These are phyloP conservation scores for Omphalotus guepiniiformis DNA, from an alignment of 768 basidiomycete species.

Conservation along the genomic window DNA sequence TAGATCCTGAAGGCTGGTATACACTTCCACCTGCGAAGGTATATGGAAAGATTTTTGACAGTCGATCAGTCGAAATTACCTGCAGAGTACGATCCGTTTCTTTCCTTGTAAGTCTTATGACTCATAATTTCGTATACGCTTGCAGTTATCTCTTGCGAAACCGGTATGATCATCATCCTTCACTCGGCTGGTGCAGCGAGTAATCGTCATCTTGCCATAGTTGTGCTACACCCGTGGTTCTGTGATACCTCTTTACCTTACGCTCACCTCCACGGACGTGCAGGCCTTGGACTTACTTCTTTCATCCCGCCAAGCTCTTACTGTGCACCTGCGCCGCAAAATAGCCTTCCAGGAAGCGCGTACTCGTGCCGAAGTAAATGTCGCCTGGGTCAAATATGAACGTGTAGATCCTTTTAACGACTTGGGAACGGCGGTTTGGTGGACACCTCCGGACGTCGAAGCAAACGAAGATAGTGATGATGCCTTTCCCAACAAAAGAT, in stretches of 20 bases:
- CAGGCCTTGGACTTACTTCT: conserved; percentile 34
- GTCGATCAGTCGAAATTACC: conserved; percentile 24
- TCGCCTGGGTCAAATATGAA: conserved; percentile 13
- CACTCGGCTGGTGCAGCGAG: too few species aligned
- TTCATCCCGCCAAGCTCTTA: conserved; percentile 27
- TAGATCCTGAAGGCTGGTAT: conserved; percentile 39
- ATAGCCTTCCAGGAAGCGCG: conserved; percentile 4
- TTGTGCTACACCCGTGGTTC: conserved; percentile 39
- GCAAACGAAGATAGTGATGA: conserved; percentile 1
- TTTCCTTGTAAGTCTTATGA: background rate
- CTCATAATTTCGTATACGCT: background rate
- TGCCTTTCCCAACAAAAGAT: conserved; percentile 7
- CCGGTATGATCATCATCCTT: conserved; percentile 22
- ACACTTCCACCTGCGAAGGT: conserved; percentile 21
- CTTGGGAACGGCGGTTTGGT: conserved; percentile 30
- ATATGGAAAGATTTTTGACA: conserved; percentile 25
- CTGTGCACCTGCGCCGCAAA: conserved; percentile 25
- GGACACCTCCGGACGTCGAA: conserved; percentile 20
- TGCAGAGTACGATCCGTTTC: conserved; percentile 29
- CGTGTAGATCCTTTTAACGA: conserved; percentile 25
- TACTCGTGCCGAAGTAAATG: background rate
- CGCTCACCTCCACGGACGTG: conserved; percentile 27
- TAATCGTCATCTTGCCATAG: conserved; percentile 18
- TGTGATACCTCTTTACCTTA: conserved; percentile 31
- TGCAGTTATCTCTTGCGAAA: conserved; percentile 34